A percentile compares a stretch with the other conserved stretches of the same genome.
These are phyloP conservation scores for Clonostachys solani DNA, from an alignment of 2,329 filamentous ascomycete species.

Conservation along the genomic window DNA sequence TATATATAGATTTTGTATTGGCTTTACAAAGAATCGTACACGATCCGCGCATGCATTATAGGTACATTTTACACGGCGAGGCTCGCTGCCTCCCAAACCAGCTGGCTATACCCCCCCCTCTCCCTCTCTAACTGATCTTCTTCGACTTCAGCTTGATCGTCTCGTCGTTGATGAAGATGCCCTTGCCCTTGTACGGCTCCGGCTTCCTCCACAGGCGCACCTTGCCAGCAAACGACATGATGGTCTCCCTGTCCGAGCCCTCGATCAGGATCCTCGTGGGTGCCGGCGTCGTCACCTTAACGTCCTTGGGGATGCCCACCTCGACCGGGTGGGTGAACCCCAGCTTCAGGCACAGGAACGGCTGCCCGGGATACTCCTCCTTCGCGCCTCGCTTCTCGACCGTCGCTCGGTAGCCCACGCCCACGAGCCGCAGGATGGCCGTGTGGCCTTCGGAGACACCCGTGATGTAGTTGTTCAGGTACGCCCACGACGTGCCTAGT, in stretches of 20 bases:
- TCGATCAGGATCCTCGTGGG: slow-evolving; percentile 89
- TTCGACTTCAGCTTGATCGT: slow-evolving; percentile 98
- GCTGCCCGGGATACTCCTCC: slow-evolving; percentile 74
- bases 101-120: no score
- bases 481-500: slow-evolving; percentile 81
- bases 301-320: slow-evolving; percentile 74
- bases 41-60: no score
- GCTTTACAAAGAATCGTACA: no score
- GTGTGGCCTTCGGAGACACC: slow-evolving; percentile 97
- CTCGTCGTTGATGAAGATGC: slow-evolving; percentile 96
- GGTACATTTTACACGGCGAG: no score
- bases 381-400: slow-evolving; percentile 74
- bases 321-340: slow-evolving; percentile 97
- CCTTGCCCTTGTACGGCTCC: slow-evolving; percentile 99
- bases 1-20: no score
- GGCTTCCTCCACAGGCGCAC: slow-evolving; percentile 87
- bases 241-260: slow-evolving; percentile 77
- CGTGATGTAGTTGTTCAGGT: slow-evolving; percentile 84
- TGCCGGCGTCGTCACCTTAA: slow-evolving; percentile 83
- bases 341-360: slow-evolving; percentile 90
- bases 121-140: slow-evolving; percentile 73
- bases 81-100: no score
- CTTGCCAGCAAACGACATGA: slow-evolving; percentile 87
- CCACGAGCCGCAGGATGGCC: slow-evolving; percentile 86
- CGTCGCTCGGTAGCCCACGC: slow-evolving; percentile 90